These are phyloP conservation scores for Turnera subulata DNA, from an alignment of 345 rosid genomes.

Conservation along the genomic window DNA sequence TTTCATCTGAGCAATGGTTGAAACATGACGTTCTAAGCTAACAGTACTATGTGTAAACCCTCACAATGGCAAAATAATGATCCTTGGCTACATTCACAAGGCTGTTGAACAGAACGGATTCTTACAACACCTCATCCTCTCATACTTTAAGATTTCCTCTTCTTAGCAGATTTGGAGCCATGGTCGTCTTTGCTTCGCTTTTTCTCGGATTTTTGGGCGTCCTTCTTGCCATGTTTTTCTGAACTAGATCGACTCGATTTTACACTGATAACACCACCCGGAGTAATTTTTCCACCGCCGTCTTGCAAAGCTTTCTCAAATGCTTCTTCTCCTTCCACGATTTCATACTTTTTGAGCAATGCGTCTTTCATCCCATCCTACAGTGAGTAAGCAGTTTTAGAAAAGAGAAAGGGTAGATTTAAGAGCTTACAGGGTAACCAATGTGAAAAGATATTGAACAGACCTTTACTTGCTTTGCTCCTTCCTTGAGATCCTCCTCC, in stretches of 20 bases:
- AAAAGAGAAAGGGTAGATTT: background rate
- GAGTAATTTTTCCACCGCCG: conserved; percentile 37
- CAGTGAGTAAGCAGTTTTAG: conserved; percentile 7
- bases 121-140: no score
- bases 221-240: conserved; percentile 45
- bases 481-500: conserved; percentile 87
- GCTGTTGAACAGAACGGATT: no score
- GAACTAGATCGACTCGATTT: conserved; percentile 38
- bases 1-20: no score
- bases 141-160: conserved; percentile 36
- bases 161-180: conserved; percentile 47
- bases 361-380: conserved; percentile 72
- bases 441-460: background rate
- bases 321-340: conserved; percentile 48
- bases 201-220: conserved; percentile 39
- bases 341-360: conserved; percentile 65
- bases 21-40: no score
- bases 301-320: conserved; percentile 62
- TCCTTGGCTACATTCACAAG: no score
- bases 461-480: conserved; percentile 82
- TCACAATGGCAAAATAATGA: no score
- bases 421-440: background rate
- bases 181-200: conserved; percentile 49
- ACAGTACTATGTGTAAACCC: no score
- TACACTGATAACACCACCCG: conserved; percentile 61